Conservation (phyloP, 805 yeast species). For the Spencermartinsiella europaea region DNA sequence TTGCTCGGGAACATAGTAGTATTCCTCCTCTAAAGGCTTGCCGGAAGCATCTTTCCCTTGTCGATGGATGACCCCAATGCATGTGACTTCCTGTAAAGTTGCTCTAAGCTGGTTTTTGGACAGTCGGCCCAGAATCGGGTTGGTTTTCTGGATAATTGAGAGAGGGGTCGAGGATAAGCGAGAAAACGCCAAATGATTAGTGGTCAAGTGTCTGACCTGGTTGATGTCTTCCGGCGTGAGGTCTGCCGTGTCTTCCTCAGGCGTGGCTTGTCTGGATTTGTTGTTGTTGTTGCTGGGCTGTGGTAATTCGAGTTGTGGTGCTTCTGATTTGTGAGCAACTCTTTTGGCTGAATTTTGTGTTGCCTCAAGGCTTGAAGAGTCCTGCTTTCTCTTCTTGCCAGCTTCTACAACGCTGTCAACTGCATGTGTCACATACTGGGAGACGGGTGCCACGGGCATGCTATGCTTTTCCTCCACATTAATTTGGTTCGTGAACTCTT, state of each 20-base stretch:
- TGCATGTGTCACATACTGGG: neutral
- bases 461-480: neutral
- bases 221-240: constrained; percentile 14
- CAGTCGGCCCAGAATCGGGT: constrained; percentile 41
- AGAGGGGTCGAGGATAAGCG: constrained; percentile 83
- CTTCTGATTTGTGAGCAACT: too few species aligned
- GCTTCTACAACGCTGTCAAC: neutral
- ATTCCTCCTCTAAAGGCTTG: constrained; percentile 87
- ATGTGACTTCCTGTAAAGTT: constrained; percentile 42
- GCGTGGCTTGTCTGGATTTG: neutral
- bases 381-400: neutral
- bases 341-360: neutral
- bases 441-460: neutral
- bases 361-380: neutral
- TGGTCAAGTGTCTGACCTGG: constrained; percentile 58
- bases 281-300: neutral
- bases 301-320: neutral
- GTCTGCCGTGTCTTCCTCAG: neutral
- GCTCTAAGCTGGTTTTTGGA: constrained; percentile 36
- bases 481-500: neutral
- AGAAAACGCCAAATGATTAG: constrained; percentile 87
- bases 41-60: constrained; percentile 97
- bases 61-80: constrained; percentile 86
- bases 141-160: constrained; percentile 59
- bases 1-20: constrained; percentile 79